A percentile compares a stretch with the other conserved stretches of the same genome.
phyloP scores from a whole-genome alignment of 306 rosid genomes.

The Trichosanthes cucumerina region DNA sequence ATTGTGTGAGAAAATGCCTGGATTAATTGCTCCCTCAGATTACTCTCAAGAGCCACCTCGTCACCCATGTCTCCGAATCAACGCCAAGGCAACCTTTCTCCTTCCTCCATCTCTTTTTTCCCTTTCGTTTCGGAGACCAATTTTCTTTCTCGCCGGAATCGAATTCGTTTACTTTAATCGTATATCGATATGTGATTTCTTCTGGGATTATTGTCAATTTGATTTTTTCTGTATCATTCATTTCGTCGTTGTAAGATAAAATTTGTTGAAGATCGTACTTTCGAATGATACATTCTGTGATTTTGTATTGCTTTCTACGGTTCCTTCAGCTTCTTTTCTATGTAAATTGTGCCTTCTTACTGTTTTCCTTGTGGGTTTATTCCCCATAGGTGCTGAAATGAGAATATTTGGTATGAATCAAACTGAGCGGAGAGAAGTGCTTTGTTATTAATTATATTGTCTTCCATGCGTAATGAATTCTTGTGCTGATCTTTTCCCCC shows the following conservation, averaged over 20 bases:
- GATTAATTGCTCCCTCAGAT: constrained; percentile 56
- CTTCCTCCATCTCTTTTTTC: neutral
- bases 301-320: neutral
- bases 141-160: neutral
- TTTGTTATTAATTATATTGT: neutral
- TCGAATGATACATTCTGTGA: neutral
- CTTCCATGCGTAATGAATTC: neutral
- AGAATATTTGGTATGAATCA: neutral
- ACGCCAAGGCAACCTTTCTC: constrained; percentile 41
- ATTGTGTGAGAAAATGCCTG: constrained; percentile 36
- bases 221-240: neutral
- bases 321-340: neutral
- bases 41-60: constrained; percentile 69
- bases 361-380: neutral
- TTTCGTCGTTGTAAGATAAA: neutral
- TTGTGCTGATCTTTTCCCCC: neutral
- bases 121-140: neutral
- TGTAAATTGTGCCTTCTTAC: neutral
- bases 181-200: neutral
- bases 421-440: neutral
- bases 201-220: neutral
- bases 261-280: neutral
- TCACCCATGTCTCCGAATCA: constrained; percentile 45
- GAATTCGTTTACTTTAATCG: neutral
- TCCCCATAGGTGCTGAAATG: neutral